Evolutionary conservation across 176 grass and related monocot genomes (phyloP).

Genomic region (Triticum aestivum): DNA sequence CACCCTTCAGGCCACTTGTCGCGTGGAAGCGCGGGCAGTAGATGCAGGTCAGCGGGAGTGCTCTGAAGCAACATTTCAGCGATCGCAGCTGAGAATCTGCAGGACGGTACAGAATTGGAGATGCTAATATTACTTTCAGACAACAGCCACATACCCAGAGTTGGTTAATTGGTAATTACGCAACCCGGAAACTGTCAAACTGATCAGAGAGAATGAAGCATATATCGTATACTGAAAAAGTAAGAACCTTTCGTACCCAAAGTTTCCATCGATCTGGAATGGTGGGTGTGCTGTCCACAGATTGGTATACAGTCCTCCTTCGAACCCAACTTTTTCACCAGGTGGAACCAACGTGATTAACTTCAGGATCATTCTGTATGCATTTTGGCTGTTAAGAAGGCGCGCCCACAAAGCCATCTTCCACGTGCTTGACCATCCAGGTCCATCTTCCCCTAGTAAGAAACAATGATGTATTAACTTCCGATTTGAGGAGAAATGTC

Average conservation of each 20-base stretch:
- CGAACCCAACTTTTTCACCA: slow-evolving; percentile 34
- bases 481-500: neutral
- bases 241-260: slow-evolving; percentile 52
- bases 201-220: neutral
- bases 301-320: slow-evolving; percentile 84
- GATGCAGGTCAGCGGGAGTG: slow-evolving; percentile 50
- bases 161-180: neutral
- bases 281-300: slow-evolving; percentile 86
- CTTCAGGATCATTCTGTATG: slow-evolving; percentile 65
- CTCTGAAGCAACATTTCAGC: slow-evolving; percentile 85
- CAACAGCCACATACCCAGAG: neutral
- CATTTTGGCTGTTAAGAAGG: slow-evolving; percentile 57
- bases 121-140: neutral
- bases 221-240: neutral
- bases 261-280: slow-evolving; percentile 89
- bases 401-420: slow-evolving; percentile 80
- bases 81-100: slow-evolving; percentile 65
- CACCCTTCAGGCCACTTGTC: slow-evolving; percentile 64
- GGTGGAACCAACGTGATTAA: slow-evolving; percentile 67
- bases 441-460: slow-evolving; percentile 58
- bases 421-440: slow-evolving; percentile 89
- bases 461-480: neutral
- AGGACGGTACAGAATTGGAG: slow-evolving; percentile 9
- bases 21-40: slow-evolving; percentile 63
- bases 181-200: neutral